A percentile compares a stretch with the other conserved stretches of the same genome.
Conservation (phyloP, 495 filamentous ascomycete genomes). For the Bacidia rubella region DNA sequence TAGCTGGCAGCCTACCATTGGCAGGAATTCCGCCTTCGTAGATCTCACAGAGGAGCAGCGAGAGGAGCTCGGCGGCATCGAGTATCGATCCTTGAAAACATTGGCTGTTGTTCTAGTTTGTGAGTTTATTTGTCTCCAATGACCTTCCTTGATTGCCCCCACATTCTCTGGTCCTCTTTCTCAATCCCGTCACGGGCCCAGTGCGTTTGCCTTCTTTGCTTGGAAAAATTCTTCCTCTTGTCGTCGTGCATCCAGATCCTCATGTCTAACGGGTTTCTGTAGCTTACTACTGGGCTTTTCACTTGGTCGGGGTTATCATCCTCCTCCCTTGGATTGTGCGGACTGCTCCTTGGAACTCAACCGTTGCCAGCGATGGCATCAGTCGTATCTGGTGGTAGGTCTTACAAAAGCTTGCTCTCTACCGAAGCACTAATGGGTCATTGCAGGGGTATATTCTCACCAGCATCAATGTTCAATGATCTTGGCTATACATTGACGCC, state of each 20-base stretch:
- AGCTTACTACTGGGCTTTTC: conserved; percentile 64
- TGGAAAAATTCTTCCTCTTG: too few species aligned
- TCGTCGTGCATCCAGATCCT: background rate
- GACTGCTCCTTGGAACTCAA: conserved; percentile 36
- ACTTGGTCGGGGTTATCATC: conserved; percentile 55
- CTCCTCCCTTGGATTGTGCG: conserved; percentile 69
- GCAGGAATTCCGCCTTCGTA: conserved; percentile 81
- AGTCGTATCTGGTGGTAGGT: conserved; percentile 65
- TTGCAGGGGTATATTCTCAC: conserved; percentile 59
- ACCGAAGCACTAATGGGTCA: background rate
- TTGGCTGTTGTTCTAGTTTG: conserved; percentile 58
- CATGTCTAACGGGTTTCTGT: background rate
- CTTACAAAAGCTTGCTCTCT: conserved; percentile 2
- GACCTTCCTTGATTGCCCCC: background rate
- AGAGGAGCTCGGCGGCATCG: conserved; percentile 86
- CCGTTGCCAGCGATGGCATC: conserved; percentile 48
- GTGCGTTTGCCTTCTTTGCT: too few species aligned
- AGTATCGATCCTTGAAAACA: conserved; percentile 83
- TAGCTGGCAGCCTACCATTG: conserved; percentile 84
- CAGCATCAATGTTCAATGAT: conserved; percentile 79
- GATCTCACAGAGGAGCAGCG: conserved; percentile 79
- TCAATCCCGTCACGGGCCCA: background rate
- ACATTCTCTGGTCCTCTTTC: background rate
- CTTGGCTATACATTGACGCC: conserved; percentile 77
- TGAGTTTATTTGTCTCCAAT: too few species aligned